Evolutionary conservation across 2,329 filamentous ascomycete genomes (phyloP), one percentile per base, ranked within the genome.

Genomic region (Tolypocladium capitatum): DNA sequence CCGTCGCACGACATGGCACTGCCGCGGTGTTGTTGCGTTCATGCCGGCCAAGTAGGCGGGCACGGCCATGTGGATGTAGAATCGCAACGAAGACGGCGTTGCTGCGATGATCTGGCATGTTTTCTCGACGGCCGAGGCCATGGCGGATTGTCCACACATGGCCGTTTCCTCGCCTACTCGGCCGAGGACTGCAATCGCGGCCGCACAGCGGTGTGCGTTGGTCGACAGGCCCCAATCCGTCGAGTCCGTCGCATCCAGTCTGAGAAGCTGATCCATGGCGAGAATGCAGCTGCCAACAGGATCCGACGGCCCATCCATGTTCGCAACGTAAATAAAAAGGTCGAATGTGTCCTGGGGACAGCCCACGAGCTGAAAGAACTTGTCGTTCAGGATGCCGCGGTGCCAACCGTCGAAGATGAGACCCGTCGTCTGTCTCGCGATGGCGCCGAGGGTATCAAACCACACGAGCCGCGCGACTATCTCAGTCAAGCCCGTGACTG

Each of bases 351-450:
- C 65, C 1, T 57, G 40, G 0, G 63, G 62, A 46, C 67, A 68
- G 1, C 67, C 68, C 0, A 70, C 63, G 2, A 58, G 59, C 4
- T 55, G 53, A 20, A 69, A 67, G 31, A 69, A 68, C 1, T 46
- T 50, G 18, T 60, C 54, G 1, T 57, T 55, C 0, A 70, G 45
- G 2, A 60, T 57, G 10, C 60, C 54, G 7, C 64, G 65, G 50
- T 69, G 66, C 66, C 66, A 70, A 52, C 64, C 61, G 21, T 67
- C 63, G 45, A 70, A 70, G 20, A 69, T 65, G 5, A 61, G 49
- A 4, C 53, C 49, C 14, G 49, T 46, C 2, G 52, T 51, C 20
- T 52, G 50, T 28, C 58, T 48, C 0, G 55, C 51, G 11, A 61
- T 46, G 2, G 55, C 49, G 1, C 68, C 64, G 11, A 60, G 62